Evolutionary conservation across 306 rosid species (phyloP), one percentile per base, ranked within the genome.

Genomic region (Pachyrhizus erosus): DNA sequence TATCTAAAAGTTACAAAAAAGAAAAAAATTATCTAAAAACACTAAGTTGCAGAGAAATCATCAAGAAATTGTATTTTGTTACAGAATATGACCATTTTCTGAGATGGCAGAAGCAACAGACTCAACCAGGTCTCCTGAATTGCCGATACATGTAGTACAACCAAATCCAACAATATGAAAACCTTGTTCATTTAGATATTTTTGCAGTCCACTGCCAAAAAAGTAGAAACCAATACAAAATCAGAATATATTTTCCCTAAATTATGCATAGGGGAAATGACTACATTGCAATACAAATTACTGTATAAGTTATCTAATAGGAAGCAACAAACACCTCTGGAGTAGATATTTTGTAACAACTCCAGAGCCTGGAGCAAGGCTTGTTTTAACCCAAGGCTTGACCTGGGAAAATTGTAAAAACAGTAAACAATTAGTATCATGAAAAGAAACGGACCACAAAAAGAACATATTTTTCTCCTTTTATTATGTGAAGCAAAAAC

Each of bases 361-460:
- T 64, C 98, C 97, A 27, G 98, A 94, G 26, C 98, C 98, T 0
- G 98, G 98, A 23, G 97, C 98, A 89, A 94, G 98, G 87, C 98
- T 94, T 64, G 98, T 94, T 88, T 94, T 94, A 54, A 94, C 92
- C 98, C 98, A 92, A 72, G 98, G 98, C 78, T 92, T 92, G 81
- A 94, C 97, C 98, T 94, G 89, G 17, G 5, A 81, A 43, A 37
- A 81, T 43, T 55, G 82, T 54, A 24, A 52, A 54, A 77, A 75
- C 54, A 48, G 40, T 20, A 62, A 65, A 42, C 40, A 57, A 46
- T 51, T 76, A 52, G 42, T 37, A 79, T 40, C 42, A 49, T n/a
- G 33, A 83, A 58, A 55, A 55, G 62, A 55, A 76, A 62, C 73
- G 31, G 27, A 65, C 18, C 57, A 26, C 17, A 31, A 43, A 75